A percentile compares a stretch with the other conserved stretches of the same genome.
Evolutionary conservation across 73 alveolate genomes (phyloP).

Genomic region (Paramecium pentaurelia): DNA sequence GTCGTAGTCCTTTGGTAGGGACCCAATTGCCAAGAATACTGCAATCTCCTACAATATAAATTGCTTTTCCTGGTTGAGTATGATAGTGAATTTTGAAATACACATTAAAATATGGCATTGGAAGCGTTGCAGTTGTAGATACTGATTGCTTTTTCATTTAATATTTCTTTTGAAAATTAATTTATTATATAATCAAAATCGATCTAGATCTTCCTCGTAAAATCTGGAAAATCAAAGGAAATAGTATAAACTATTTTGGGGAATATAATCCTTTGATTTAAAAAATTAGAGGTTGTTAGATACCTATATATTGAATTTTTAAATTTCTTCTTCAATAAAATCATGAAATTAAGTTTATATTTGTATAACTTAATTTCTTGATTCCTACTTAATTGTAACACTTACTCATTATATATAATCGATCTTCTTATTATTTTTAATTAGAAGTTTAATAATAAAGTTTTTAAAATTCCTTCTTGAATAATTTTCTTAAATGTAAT

Average conservation of each 20-base stretch:
- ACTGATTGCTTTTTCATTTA: neutral
- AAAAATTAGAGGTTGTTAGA: neutral
- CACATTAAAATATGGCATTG: neutral
- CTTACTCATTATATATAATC: neutral
- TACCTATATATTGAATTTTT: neutral
- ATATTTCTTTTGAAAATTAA: neutral
- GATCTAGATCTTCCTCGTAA: neutral
- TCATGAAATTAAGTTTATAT: neutral
- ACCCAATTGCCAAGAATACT: neutral
- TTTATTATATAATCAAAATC: neutral
- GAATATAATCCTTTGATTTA: neutral
- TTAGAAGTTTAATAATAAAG: neutral
- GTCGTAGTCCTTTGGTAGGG: neutral
- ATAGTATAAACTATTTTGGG: neutral
- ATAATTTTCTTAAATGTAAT: neutral
- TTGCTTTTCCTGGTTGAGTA: neutral
- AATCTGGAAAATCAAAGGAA: neutral
- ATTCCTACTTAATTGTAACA: neutral
- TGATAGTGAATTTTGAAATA: slow-evolving; percentile 33
- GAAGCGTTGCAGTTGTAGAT: slow-evolving; percentile 1
- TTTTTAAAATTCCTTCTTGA: neutral
- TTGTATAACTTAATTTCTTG: neutral
- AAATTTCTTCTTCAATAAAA: neutral
- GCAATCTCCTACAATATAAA: neutral
- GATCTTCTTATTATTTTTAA: neutral